Evolutionary conservation across 106 monocot species (phyloP), one percentile per base, ranked within the genome.

Genomic region (Gastrodia elata): DNA sequence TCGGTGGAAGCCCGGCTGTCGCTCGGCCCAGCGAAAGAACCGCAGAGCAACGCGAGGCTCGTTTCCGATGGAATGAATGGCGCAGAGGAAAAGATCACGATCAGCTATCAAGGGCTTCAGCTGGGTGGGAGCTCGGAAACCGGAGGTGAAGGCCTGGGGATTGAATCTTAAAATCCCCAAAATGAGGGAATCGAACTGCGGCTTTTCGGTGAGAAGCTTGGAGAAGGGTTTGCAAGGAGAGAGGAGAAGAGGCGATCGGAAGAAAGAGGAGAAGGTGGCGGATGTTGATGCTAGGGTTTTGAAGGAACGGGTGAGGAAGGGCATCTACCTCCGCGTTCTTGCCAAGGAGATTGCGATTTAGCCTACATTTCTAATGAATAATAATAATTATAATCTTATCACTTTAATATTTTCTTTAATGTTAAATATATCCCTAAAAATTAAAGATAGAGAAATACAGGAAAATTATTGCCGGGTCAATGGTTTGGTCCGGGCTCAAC

Each of bases 11-110:
- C 40, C 71, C 16, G 78, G 77, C 35, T 91, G 87, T 24, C 61
- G 71, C 27, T 85, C 82, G 33, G 91, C 83, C 87, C 91, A 91
- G 40, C 87, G 81, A 74, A 91, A 87, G 79, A 91, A 85, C 30
- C 79, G 76, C 73, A 91, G 81, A 25, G 81, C 85, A 38, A 79
- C 34, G 34, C 34, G 22, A 36, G 91, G 91, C 2, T 39, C 77
- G 24, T 38, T 20, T 9, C 83, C 83, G 68, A 85, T 15, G 15
- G 87, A 87, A 8, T 26, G 27, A 59, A 91, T 85, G 13, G 76
- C 77, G 41, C 30, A 32, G 30, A 75, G 42, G 75, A 75, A 65
- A 42, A 75, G 75, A 7, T 61, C 39, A 1, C 28, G 43, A 32
- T 75, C 75, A 10, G 64, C 64, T 30, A 65, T 68, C 37, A 76